Evolutionary conservation across 2,329 filamentous ascomycete species (phyloP).

Genomic region (Colletotrichum horii): DNA sequence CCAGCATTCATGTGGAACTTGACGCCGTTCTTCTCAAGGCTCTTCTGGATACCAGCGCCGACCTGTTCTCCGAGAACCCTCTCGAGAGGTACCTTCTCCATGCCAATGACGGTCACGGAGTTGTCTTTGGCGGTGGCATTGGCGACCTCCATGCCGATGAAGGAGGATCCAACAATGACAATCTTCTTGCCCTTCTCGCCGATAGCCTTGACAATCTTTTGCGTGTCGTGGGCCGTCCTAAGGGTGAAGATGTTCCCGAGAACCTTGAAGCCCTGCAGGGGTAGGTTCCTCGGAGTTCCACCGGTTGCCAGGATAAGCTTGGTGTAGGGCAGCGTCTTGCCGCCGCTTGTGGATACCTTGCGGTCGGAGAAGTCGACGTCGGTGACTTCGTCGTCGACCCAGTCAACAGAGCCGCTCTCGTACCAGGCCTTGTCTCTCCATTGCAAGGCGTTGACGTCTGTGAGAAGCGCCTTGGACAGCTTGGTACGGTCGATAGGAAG

Average conservation of each 20-base stretch:
- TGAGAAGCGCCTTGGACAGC: slow-evolving; percentile 89
- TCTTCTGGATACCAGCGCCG: slow-evolving; percentile 78
- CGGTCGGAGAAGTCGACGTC: slow-evolving; percentile 78
- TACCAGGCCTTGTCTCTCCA: slow-evolving; percentile 82
- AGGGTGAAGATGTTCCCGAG: slow-evolving; percentile 88
- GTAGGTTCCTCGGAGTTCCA: slow-evolving; percentile 76
- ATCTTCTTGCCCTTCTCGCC: slow-evolving; percentile 89
- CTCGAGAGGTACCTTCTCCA: slow-evolving; percentile 85
- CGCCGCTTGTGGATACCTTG: slow-evolving; percentile 75
- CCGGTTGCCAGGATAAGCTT: slow-evolving; percentile 93
- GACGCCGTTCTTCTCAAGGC: slow-evolving; percentile 84
- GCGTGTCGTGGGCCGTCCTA: slow-evolving; percentile 76
- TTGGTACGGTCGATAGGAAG: slow-evolving; percentile 93
- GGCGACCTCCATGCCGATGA: slow-evolving; percentile 98
- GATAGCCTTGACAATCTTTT: slow-evolving; percentile 79
- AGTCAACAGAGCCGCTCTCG: slow-evolving; percentile 62
- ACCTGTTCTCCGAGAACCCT: slow-evolving; percentile 83
- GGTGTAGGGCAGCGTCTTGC: slow-evolving; percentile 75
- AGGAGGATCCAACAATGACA: slow-evolving; percentile 89
- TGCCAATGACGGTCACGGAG: slow-evolving; percentile 84
- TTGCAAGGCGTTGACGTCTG: slow-evolving; percentile 79
- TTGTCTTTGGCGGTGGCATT: slow-evolving; percentile 83
- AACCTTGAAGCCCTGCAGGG: slow-evolving; percentile 84
- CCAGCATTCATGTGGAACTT: slow-evolving; percentile 84
- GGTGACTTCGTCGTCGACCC: slow-evolving; percentile 69